A percentile compares a stretch with the other conserved stretches of the same genome.
These are phyloP conservation scores for Teratosphaeria nubilosa DNA, from an alignment of 2,329 filamentous ascomycete genomes.

Conservation along the genomic window DNA sequence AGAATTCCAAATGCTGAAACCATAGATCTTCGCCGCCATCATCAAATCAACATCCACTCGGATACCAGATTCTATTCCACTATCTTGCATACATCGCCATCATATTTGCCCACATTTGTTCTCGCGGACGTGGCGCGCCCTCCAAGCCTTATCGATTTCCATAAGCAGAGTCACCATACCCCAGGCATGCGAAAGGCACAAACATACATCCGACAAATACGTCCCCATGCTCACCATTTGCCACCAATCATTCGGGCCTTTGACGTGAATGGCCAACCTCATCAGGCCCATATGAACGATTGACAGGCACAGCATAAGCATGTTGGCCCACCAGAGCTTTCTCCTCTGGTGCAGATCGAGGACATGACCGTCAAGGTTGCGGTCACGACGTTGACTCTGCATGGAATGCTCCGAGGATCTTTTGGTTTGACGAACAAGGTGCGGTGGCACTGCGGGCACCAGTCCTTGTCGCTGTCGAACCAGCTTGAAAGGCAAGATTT, in stretches of 20 bases:
- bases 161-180: not conserved
- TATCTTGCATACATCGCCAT: not conserved
- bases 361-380: not conserved
- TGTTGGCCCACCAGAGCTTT: not conserved
- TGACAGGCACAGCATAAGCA: not conserved
- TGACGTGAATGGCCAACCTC: not conserved
- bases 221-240: not conserved
- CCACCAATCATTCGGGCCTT: not conserved
- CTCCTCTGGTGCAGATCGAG: not conserved
- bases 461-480: not conserved
- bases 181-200: not conserved
- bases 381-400: not conserved
- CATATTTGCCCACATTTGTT: not conserved
- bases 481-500: not conserved
- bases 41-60: not conserved
- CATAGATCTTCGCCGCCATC: not conserved
- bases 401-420: not conserved
- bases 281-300: not conserved
- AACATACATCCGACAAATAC: not conserved
- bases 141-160: not conserved
- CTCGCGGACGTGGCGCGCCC: not conserved
- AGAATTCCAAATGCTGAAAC: not conserved
- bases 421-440: not conserved
- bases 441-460: not conserved
- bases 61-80: not conserved